phyloP scores from a whole-genome alignment of 2,329 filamentous ascomycete species.

The Alternaria sp. region DNA sequence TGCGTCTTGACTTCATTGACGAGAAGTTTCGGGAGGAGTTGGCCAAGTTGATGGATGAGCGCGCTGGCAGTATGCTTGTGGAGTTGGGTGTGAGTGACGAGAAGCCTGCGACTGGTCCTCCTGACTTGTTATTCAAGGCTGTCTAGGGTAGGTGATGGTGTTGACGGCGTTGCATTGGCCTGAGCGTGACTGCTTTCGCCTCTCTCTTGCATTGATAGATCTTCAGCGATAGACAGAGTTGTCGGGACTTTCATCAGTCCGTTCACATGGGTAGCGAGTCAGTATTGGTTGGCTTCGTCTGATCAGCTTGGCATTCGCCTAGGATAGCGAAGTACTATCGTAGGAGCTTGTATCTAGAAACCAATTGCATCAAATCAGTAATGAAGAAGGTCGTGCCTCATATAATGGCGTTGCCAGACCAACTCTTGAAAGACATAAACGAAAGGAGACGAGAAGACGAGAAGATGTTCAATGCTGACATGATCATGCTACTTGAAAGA shows the following conservation, averaged over 20 bases:
- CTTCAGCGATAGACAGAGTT: not conserved
- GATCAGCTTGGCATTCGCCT: not conserved
- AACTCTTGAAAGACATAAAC: not conserved
- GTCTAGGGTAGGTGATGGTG: not conserved
- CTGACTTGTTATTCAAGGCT: not conserved
- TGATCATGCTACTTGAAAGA: not conserved
- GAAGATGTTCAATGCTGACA: not conserved
- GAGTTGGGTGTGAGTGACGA: not conserved
- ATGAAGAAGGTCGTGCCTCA: not conserved
- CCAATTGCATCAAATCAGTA: not conserved
- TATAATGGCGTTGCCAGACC: not conserved
- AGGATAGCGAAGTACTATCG: not conserved
- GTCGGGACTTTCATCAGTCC: not conserved
- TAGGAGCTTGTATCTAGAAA: not conserved
- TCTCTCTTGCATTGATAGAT: not conserved
- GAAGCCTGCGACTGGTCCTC: not conserved
- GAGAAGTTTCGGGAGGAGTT: slow-evolving; percentile 10
- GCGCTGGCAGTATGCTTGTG: not conserved
- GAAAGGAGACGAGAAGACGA: not conserved
- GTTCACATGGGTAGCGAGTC: not conserved
- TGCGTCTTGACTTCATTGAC: slow-evolving; percentile 22
- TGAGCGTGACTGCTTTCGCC: not conserved
- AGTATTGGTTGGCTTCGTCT: not conserved
- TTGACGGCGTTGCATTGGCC: not conserved
- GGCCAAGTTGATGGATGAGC: slow-evolving; percentile 1